Conservation (phyloP, 1,139 yeast genomes). For the Suhomyces panamericanus region DNA sequence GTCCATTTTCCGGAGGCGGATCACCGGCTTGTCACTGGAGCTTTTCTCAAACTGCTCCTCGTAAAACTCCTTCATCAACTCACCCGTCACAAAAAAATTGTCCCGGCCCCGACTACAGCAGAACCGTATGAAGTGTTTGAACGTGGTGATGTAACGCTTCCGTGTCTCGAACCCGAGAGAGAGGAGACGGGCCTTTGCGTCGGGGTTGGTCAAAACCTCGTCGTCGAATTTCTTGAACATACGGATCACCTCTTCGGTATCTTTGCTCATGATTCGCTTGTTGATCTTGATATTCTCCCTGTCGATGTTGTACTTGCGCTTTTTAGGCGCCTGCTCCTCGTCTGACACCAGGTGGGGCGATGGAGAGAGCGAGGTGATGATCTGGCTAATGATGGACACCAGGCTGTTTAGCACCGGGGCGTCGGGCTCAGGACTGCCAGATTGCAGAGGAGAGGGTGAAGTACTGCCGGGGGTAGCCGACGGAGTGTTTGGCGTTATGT, state of each 20-base stretch:
- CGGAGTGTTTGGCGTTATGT: constrained; percentile 9
- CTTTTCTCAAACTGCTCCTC: constrained; percentile 18
- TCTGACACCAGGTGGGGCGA: constrained; percentile 7
- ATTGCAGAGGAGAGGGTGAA: constrained; percentile 4
- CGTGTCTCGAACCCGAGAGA: constrained; percentile 20
- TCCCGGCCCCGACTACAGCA: constrained; percentile 17
- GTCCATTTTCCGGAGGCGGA: constrained; percentile 21
- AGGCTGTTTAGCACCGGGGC: constrained; percentile 2
- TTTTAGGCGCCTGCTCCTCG: constrained; percentile 12
- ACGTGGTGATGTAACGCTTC: constrained; percentile 21
- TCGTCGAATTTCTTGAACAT: constrained; percentile 22
- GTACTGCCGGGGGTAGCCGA: neutral
- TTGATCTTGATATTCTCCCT: constrained; percentile 20
- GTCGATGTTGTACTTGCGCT: constrained; percentile 16
- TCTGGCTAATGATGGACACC: constrained; percentile 15
- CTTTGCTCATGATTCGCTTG: constrained; percentile 21
- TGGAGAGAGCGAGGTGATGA: constrained; percentile 11
- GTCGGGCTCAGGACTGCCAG: constrained; percentile 5
- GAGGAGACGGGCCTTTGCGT: constrained; percentile 19
- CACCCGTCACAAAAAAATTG: constrained; percentile 20
- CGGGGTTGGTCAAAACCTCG: constrained; percentile 20
- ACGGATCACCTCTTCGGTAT: constrained; percentile 19
- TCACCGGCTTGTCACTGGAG: constrained; percentile 19
- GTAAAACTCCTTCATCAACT: constrained; percentile 21
- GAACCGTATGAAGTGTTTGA: constrained; percentile 20